phyloP scores from a whole-genome alignment of 169 alveolate genomes.

The Cryptosporidium viatorum region DNA sequence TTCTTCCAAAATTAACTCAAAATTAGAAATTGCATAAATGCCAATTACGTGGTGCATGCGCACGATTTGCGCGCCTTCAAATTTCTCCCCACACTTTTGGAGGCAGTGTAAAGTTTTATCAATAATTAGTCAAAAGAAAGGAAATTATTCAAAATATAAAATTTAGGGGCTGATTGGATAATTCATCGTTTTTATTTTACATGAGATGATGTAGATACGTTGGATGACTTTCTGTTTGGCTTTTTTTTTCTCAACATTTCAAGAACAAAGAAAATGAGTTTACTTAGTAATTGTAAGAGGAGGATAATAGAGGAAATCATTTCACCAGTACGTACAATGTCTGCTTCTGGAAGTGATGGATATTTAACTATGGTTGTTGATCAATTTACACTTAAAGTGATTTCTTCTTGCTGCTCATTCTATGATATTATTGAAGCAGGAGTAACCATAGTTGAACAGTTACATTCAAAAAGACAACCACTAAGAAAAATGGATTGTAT shows the following conservation, averaged over 20 bases:
- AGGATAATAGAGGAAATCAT: slow-evolving; percentile 64
- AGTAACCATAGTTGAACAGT: slow-evolving; percentile 83
- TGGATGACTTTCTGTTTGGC: background rate
- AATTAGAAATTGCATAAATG: background rate
- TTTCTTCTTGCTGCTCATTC: slow-evolving; percentile 85
- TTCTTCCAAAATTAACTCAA: background rate
- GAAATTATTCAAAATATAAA: background rate
- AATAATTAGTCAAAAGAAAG: background rate
- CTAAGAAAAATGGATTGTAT: slow-evolving; percentile 80
- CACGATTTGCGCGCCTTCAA: slow-evolving; percentile 31
- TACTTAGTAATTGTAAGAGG: slow-evolving; percentile 25
- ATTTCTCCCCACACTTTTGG: slow-evolving; percentile 22
- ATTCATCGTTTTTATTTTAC: background rate
- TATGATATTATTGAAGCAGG: slow-evolving; percentile 86
- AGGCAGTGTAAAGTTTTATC: background rate
- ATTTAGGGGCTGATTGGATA: background rate
- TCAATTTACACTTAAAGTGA: slow-evolving; percentile 77
- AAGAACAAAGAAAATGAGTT: slow-evolving; percentile 29
- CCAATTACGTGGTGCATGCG: slow-evolving; percentile 15
- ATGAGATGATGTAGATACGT: background rate
- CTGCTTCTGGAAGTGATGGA: slow-evolving; percentile 47
- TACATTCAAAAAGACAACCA: slow-evolving; percentile 81
- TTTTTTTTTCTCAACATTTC: background rate
- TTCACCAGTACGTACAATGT: slow-evolving; percentile 59
- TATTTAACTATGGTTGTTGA: slow-evolving; percentile 83